Conservation (phyloP, 345 rosid genomes). For the Kernera saxatilis region DNA sequence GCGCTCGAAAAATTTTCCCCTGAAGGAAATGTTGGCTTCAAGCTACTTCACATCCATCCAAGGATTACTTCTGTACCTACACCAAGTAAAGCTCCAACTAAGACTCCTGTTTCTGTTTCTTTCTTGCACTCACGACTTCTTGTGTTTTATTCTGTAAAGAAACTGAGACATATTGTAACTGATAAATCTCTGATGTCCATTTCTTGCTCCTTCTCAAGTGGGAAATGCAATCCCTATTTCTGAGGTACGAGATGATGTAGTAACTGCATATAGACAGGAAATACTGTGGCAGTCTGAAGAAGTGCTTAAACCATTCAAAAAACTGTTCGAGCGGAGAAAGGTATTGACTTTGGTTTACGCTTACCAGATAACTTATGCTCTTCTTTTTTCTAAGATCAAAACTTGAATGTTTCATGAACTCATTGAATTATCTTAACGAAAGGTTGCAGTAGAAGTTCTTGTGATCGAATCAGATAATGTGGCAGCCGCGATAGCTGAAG, state of each 20-base stretch:
- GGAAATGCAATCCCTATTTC: constrained; percentile 68
- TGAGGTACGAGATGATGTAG: constrained; percentile 80
- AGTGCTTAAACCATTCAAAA: constrained; percentile 57
- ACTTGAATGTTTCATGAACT: background rate
- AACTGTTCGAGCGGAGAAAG: constrained; percentile 48
- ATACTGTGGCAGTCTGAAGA: constrained; percentile 56
- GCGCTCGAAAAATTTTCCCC: constrained; percentile 47
- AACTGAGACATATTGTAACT: background rate
- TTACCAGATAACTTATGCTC: background rate
- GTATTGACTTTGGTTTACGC: constrained; percentile 27
- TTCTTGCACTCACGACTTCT: background rate
- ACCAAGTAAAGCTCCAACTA: constrained; percentile 53
- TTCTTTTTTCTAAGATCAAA: background rate
- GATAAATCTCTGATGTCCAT: background rate
- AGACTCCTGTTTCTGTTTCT: background rate
- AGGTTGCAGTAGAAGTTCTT: constrained; percentile 58
- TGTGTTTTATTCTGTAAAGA: background rate
- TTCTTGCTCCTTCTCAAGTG: constrained; percentile 38
- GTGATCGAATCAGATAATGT: constrained; percentile 62
- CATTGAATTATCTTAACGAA: constrained; percentile 12
- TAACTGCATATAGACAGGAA: constrained; percentile 71
- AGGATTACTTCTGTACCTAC: constrained; percentile 70
- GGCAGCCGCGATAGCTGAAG: constrained; percentile 60
- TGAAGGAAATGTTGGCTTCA: constrained; percentile 48
- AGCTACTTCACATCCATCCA: constrained; percentile 66